phyloP scores from a whole-genome alignment of 2,329 filamentous ascomycete species.

The Penicillium sp. region DNA sequence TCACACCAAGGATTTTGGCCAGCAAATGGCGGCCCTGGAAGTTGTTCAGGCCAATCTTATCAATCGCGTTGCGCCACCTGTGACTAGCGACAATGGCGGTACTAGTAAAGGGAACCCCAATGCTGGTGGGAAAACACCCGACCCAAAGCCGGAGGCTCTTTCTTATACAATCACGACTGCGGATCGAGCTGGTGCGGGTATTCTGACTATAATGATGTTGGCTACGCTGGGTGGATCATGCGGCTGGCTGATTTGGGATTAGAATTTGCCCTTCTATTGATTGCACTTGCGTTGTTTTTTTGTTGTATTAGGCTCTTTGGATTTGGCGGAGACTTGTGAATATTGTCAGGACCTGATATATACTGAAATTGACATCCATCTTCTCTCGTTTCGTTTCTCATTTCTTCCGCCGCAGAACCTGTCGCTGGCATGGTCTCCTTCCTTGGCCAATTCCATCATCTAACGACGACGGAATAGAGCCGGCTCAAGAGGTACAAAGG shows the following conservation, averaged over 20 bases:
- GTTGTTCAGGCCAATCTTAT: constrained; percentile 39
- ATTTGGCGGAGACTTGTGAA: constrained; percentile 12
- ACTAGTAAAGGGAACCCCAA: constrained; percentile 37
- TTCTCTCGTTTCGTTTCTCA: background rate
- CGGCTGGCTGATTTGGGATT: constrained; percentile 41
- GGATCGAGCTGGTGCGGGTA: constrained; percentile 46
- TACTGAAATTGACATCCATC: constrained; percentile 2
- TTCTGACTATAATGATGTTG: constrained; percentile 44
- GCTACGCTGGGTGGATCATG: constrained; percentile 37
- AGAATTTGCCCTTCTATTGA: background rate
- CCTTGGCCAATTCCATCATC: background rate
- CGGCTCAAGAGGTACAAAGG: background rate
- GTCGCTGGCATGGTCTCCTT: background rate
- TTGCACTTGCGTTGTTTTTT: background rate
- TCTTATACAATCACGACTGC: constrained; percentile 30
- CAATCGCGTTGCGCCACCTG: constrained; percentile 30
- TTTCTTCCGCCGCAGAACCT: background rate
- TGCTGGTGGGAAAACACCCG: constrained; percentile 23
- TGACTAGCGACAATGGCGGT: constrained; percentile 34
- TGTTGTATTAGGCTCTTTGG: background rate
- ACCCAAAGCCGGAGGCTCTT: constrained; percentile 14
- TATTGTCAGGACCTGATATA: constrained; percentile 5
- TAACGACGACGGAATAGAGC: background rate
- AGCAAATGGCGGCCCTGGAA: constrained; percentile 44
- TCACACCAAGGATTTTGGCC: constrained; percentile 39